Evolutionary conservation across 306 rosid species (phyloP).

Genomic region (Notholithocarpus densiflorus): DNA sequence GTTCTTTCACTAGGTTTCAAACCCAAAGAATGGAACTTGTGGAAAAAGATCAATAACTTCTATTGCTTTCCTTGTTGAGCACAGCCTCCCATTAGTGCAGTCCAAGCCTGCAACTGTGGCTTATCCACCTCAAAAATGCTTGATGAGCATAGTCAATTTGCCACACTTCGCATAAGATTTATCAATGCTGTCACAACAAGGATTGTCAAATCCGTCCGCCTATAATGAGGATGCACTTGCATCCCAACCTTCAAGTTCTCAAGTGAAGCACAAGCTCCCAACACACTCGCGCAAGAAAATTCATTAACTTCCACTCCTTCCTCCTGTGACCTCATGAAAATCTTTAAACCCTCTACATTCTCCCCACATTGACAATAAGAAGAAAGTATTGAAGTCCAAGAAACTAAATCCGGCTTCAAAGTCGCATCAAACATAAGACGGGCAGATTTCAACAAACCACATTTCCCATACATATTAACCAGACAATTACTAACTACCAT

Average conservation of each 20-base stretch:
- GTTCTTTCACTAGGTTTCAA: not conserved
- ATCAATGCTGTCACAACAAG: conserved; percentile 4
- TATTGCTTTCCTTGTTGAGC: not conserved
- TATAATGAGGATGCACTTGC: no score
- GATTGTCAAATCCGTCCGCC: not conserved
- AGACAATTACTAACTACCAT: not conserved
- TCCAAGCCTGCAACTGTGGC: conserved; percentile 5
- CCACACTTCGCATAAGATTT: conserved; percentile 1
- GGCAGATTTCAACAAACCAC: not conserved
- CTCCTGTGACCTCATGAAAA: not conserved
- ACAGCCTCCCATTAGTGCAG: conserved; percentile 3
- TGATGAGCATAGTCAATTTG: not conserved
- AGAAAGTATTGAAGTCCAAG: not conserved
- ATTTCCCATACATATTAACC: not conserved
- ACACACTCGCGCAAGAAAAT: not conserved
- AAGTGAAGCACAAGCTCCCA: no score
- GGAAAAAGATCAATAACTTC: conserved; percentile 1
- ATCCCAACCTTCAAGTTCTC: no score
- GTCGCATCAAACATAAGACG: not conserved
- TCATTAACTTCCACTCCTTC: not conserved
- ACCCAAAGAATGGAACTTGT: conserved; percentile 1
- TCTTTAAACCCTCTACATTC: not conserved
- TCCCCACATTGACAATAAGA: conserved; percentile 2
- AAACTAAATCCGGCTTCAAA: not conserved
- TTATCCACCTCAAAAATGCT: not conserved